phyloP scores from a whole-genome alignment of 306 rosid species.

The Lotus japonicus region DNA sequence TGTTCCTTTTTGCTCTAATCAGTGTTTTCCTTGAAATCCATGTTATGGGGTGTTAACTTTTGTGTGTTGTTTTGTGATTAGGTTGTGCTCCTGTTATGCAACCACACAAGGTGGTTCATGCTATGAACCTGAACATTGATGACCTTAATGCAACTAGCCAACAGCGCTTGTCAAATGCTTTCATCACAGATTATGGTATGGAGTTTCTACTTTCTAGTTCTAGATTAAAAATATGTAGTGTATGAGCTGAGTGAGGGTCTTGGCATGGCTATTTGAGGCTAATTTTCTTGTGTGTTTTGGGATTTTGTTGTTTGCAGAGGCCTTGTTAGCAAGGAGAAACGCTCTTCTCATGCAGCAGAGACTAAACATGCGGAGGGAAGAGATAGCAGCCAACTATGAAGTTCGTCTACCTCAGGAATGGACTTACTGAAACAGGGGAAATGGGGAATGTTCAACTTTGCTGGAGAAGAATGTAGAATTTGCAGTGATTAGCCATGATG shows the following conservation, averaged over 20 bases:
- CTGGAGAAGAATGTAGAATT: background rate
- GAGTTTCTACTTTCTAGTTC: background rate
- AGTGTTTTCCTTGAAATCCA: background rate
- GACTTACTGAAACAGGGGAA: constrained; percentile 42
- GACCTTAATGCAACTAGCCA: constrained; percentile 25
- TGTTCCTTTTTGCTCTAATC: background rate
- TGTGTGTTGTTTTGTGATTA: background rate
- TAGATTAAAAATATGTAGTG: too few species aligned
- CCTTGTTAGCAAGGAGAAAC: constrained; percentile 40
- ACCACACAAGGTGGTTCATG: constrained; percentile 46
- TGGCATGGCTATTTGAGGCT: background rate
- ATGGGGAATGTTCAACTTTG: background rate
- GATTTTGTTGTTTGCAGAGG: constrained; percentile 25
- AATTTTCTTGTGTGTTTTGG: background rate
- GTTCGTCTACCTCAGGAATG: constrained; percentile 72
- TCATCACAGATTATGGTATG: constrained; percentile 41
- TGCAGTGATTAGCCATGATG: constrained; percentile 7
- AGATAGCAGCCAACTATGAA: constrained; percentile 35
- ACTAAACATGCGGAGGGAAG: constrained; percentile 36
- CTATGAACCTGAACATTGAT: constrained; percentile 37
- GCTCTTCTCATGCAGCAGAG: constrained; percentile 43
- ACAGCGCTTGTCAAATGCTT: constrained; percentile 21
- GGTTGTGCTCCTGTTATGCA: constrained; percentile 44
- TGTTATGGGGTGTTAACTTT: background rate
- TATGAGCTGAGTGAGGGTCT: background rate